Evolutionary conservation across 2,329 filamentous ascomycete species (phyloP), one percentile per base, ranked within the genome.

Genomic region (Aspergillus sp.): DNA sequence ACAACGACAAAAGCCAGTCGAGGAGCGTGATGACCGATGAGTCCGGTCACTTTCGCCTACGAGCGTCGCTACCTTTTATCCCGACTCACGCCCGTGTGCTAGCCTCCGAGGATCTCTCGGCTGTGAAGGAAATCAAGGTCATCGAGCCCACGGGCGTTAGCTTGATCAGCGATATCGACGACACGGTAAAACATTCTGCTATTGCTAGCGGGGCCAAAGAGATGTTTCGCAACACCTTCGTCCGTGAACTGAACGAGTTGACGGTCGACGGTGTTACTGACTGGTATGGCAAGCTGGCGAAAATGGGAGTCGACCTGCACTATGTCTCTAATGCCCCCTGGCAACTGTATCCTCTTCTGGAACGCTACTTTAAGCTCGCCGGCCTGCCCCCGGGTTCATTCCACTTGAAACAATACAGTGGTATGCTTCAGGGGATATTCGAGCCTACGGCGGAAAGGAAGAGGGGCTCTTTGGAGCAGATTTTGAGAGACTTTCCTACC

Each of bases 261-360:
- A 92, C 88, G 0, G 87, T 99, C 21, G 89, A 92, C 15, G 95
- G 95, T 2, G 93, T 98, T 19, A 86, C 83, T 60, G 91, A 96
- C 63, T 98, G 95, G 94, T 99, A 98, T 72, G 86, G 82, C 38
- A 82, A 82, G 19, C 83, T 99, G 77, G 84, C 90, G 41, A 82
- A 87, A 19, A 86, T 94, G 79, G 92, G 93, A 17, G 94, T 98
- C 23, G 86, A 88, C 68, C 84, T 99, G 55, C 96, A 99, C 73
- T 99, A 99, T 75, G 96, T 96, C 65, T 99, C 95, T n/a, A 99
- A 99, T 76, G 96, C 94, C 54, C 95, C 95, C 0, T 99, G 96
- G 96, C 96, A 99, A 74, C 83, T 99, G 6, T 99, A 91, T 69
- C 95, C 95, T 0, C 87, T 98, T 2, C 80, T 99, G 10, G 89